These are phyloP conservation scores for Ustilago lituana DNA, from an alignment of 1,284 basidiomycete species.

Conservation along the genomic window DNA sequence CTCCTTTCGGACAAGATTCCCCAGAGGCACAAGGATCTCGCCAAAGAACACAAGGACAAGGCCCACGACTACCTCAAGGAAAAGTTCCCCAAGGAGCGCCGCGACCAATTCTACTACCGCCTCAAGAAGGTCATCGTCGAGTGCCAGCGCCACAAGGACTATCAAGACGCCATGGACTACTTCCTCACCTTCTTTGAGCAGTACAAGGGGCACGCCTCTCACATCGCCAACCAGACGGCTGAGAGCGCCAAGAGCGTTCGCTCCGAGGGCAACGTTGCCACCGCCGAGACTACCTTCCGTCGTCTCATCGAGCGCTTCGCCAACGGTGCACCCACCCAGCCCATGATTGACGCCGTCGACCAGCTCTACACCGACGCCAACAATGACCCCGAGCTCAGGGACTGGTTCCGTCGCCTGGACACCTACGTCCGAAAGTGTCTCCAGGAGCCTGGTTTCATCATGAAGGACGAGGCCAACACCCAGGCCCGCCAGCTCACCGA, in stretches of 20 bases:
- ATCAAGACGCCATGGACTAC: slow-evolving; percentile 74
- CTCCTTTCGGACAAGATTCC: slow-evolving; percentile 64
- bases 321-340: slow-evolving; percentile 74
- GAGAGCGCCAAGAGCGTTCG: slow-evolving; percentile 71
- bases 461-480: slow-evolving; percentile 76
- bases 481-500: slow-evolving; percentile 69
- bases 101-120: slow-evolving; percentile 82
- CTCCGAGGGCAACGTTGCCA: slow-evolving; percentile 70
- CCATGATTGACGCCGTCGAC: slow-evolving; percentile 78
- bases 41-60: slow-evolving; percentile 60
- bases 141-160: slow-evolving; percentile 90
- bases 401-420: slow-evolving; percentile 80
- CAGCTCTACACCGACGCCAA: slow-evolving; percentile 79
- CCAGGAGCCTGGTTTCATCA: slow-evolving; percentile 86
- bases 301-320: slow-evolving; percentile 89
- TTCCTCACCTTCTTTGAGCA: slow-evolving; percentile 70
- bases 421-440: slow-evolving; percentile 72
- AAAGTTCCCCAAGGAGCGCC: slow-evolving; percentile 85
- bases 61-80: slow-evolving; percentile 75
- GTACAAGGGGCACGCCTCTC: slow-evolving; percentile 77
- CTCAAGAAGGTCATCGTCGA: slow-evolving; percentile 89
- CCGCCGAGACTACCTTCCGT: slow-evolving; percentile 59
- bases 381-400: slow-evolving; percentile 78
- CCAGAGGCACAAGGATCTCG: slow-evolving; percentile 62
- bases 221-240: slow-evolving; percentile 70